phyloP scores from a whole-genome alignment of 177 flowering plant species.

The Vitis hybrid region DNA sequence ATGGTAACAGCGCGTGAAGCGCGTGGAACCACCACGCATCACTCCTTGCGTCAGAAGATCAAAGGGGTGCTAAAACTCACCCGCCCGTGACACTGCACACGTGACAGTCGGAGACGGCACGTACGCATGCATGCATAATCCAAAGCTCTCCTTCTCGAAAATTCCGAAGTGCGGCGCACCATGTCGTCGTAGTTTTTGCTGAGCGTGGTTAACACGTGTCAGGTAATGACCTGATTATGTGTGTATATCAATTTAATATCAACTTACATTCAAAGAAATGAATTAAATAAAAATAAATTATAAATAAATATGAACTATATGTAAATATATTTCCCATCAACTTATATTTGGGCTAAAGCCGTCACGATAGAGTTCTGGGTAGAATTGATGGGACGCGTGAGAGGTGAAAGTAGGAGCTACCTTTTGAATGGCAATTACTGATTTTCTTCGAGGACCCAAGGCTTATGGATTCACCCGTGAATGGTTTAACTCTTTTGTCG shows the following conservation, averaged over 20 bases:
- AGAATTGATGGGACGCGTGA: neutral
- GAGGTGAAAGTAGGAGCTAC: neutral
- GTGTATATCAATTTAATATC: no score
- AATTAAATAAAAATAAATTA: no score
- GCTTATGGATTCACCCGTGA: constrained; percentile 38
- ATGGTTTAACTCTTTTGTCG: constrained; percentile 38
- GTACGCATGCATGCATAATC: neutral
- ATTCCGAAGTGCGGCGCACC: no score
- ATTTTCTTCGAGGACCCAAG: constrained; percentile 1
- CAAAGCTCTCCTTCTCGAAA: neutral
- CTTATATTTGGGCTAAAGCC: no score
- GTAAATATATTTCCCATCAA: no score
- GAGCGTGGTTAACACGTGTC: no score
- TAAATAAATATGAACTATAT: no score
- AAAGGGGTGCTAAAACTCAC: neutral
- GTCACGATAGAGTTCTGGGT: no score
- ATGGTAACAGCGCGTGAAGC: neutral
- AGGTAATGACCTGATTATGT: no score
- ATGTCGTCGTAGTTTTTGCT: no score
- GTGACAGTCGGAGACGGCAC: constrained; percentile 21
- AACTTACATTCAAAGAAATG: no score
- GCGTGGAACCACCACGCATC: neutral
- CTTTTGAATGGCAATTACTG: neutral
- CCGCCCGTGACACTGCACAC: constrained; percentile 15
- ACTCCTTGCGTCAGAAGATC: neutral